Base-by-base conservation (phyloP, 2,329 filamentous ascomycete genomes). In the Whalleya microplaca region DNA sequence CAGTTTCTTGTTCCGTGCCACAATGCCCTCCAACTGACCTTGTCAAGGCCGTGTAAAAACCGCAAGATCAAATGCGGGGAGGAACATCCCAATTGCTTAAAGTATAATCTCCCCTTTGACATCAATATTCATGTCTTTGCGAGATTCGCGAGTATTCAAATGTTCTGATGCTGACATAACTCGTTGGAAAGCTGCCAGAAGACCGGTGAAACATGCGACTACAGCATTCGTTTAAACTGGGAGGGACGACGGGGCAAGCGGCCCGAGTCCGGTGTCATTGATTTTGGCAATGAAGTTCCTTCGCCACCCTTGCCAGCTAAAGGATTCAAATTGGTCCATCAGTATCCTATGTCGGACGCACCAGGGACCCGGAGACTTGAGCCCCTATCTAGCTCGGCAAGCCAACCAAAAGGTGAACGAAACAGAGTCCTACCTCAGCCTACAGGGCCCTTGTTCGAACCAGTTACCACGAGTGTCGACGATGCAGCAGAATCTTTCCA, bases 11-110 rank as follows among this genome's bases (percentile, higher is more conserved):
- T 45, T 37, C 42, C 51, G 43, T 45, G 54, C 45, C 21, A 40
- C 47, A 45, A 18, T 48, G 40, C 21, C 45, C 27, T 56, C 27
- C 18, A 41, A 51, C 65, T 68, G 53, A 70, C 61, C 49, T 51
- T 55, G 45, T 21, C 41, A 46, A 91, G 89, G 88, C 89, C 88
- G 12, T 93, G 90, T 77, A 93, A 93, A 76, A 83, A 83, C 61
- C 83, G 89, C 58, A 94, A 90, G 72, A 84, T 90, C 61, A 93
- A 93, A 78, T 94, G 90, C 74, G 90, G 88, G 61, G 91, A 94
- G 72, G 87, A 90, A 69, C 88, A 88, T 63, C 90, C 91, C 14
- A 75, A 73, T 59, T 94, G 91, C 73, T 68, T 82, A 47, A 92
- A 92, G 78, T 81, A 76, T 43, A 55, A 59, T 51, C 48, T 51